phyloP scores from a whole-genome alignment of 2,329 filamentous ascomycete species.

The Colletotrichum eremochloae region DNA sequence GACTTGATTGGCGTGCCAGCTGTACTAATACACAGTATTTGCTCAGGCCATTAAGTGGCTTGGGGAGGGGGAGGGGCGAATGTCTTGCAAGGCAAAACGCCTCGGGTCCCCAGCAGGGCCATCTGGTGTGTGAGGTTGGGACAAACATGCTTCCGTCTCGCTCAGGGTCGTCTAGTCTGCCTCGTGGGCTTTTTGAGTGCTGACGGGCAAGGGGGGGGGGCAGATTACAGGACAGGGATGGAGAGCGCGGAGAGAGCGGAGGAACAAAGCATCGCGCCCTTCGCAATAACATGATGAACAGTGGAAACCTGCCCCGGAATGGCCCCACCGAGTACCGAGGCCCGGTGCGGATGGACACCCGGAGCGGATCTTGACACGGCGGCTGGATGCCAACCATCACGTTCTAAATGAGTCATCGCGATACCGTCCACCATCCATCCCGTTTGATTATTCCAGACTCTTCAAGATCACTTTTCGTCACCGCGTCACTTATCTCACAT shows the following conservation, averaged over 20 bases:
- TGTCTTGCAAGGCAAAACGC: not conserved
- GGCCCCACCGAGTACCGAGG: not conserved
- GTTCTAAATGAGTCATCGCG: not conserved
- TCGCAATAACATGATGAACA: not conserved
- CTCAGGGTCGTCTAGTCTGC: not conserved
- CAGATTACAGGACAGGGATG: too few species aligned
- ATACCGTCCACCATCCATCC: not conserved
- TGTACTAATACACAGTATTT: too few species aligned
- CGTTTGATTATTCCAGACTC: not conserved
- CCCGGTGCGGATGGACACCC: not conserved
- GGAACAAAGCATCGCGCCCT: not conserved
- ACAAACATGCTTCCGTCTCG: not conserved
- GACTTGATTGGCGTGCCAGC: not conserved
- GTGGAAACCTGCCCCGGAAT: not conserved
- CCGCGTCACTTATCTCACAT: not conserved
- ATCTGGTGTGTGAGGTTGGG: not conserved
- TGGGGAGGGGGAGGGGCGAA: not conserved
- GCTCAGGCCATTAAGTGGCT: not conserved
- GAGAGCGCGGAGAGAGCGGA: not conserved
- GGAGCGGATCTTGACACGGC: not conserved
- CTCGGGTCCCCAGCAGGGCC: not conserved
- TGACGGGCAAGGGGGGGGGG: not conserved
- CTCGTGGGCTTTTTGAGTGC: conserved; percentile 2
- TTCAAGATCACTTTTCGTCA: not conserved
- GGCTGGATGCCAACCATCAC: not conserved